Evolutionary conservation across 371 early-diverging fungal genomes (phyloP).

Genomic region (Rhizopus microsporus): DNA sequence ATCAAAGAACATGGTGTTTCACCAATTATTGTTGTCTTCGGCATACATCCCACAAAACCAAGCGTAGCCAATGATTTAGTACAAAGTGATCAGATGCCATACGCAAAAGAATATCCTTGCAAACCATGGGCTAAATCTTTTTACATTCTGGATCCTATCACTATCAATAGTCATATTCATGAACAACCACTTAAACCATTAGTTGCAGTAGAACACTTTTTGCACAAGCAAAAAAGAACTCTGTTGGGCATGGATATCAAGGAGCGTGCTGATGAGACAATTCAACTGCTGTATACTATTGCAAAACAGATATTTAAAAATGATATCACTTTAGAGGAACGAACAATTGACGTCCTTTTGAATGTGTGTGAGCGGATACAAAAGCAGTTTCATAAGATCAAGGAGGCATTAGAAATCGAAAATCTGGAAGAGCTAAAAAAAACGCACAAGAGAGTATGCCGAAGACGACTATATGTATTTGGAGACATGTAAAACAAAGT

Average conservation of each 20-base stretch:
- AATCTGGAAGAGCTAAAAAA: constrained; percentile 16
- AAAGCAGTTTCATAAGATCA: constrained; percentile 17
- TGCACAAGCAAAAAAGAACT: constrained; percentile 15
- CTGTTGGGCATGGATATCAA: constrained; percentile 18
- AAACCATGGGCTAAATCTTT: constrained; percentile 17
- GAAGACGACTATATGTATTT: constrained; percentile 9
- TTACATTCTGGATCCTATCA: constrained; percentile 53
- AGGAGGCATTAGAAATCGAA: constrained; percentile 12
- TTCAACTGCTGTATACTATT: constrained; percentile 13
- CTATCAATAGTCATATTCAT: constrained; percentile 15
- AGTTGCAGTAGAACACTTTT: constrained; percentile 18
- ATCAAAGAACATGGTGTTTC: constrained; percentile 9
- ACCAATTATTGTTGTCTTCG: constrained; percentile 15
- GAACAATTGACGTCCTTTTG: constrained; percentile 13
- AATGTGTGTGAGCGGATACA: constrained; percentile 17
- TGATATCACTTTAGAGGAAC: constrained; percentile 17
- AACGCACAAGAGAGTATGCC: constrained; percentile 11
- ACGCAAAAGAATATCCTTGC: constrained; percentile 18
- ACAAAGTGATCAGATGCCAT: constrained; percentile 16
- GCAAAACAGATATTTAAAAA: constrained; percentile 17
- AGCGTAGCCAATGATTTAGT: constrained; percentile 18
- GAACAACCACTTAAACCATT: constrained; percentile 19
- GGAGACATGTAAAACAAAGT: constrained; percentile 8
- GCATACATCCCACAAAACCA: constrained; percentile 19
- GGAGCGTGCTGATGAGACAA: constrained; percentile 17